Evolutionary conservation across 106 monocot genomes (phyloP).

Genomic region (Dendrobium officinale): DNA sequence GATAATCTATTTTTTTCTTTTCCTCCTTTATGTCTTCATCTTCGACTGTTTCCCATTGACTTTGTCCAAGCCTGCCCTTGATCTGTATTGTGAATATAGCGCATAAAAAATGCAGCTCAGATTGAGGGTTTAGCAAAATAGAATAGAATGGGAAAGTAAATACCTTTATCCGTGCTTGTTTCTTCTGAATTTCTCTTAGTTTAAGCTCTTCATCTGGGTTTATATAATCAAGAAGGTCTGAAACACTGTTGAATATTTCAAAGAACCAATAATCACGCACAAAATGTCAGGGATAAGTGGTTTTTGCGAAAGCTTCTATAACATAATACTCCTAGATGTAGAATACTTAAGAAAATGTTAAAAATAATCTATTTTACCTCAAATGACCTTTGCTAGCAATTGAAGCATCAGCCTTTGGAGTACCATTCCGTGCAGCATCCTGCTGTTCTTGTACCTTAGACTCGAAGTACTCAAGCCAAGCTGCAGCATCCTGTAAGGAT

Average conservation of each 20-base stretch:
- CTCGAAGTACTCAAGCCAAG: conserved; percentile 96
- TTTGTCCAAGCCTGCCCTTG: conserved; percentile 49
- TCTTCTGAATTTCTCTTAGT: conserved; percentile 77
- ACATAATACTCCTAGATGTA: no score
- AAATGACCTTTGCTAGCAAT: conserved; percentile 97
- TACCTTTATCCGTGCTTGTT: conserved; percentile 68
- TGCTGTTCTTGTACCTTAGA: conserved; percentile 91
- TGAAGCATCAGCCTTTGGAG: conserved; percentile 93
- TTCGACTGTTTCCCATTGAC: conserved; percentile 51
- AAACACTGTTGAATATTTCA: conserved; percentile 48
- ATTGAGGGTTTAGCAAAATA: no score
- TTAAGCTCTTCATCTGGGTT: conserved; percentile 88
- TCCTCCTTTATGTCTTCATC: conserved; percentile 44
- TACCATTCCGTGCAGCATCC: conserved; percentile 94
- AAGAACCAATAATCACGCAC: not conserved
- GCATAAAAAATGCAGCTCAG: no score
- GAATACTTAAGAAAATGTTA: not conserved
- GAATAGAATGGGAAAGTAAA: no score
- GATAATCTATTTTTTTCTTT: conserved; percentile 21
- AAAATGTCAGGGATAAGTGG: no score
- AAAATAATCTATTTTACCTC: conserved; percentile 34
- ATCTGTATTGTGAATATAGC: conserved; percentile 16
- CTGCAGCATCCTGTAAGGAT: conserved; percentile 83
- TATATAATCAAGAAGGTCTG: conserved; percentile 96
- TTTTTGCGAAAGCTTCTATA: no score